phyloP scores from a whole-genome alignment of 495 filamentous ascomycete genomes.

The Aspergillus bridgeri region DNA sequence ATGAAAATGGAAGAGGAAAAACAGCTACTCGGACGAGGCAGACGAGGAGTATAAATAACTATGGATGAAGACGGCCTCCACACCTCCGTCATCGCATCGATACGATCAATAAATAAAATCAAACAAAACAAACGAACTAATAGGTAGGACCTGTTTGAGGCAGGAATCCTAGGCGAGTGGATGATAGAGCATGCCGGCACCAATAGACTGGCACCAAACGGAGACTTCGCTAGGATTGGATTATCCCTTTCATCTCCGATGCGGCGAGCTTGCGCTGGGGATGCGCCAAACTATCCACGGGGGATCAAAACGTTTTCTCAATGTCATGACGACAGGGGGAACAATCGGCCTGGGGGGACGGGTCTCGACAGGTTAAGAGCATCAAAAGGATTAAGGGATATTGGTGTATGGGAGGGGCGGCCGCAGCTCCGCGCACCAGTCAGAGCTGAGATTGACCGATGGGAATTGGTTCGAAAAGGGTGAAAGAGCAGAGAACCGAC shows the following conservation, averaged over 20 bases:
- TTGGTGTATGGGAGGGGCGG: slow-evolving; percentile 8
- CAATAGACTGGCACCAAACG: slow-evolving; percentile 17
- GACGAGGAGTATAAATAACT: slow-evolving; percentile 10
- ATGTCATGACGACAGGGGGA: slow-evolving; percentile 22
- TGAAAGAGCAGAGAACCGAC: slow-evolving; percentile 5
- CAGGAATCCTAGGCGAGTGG: slow-evolving; percentile 6
- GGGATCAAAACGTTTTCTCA: slow-evolving; percentile 16
- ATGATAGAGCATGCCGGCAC: slow-evolving; percentile 21
- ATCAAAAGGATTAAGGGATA: slow-evolving; percentile 10
- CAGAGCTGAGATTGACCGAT: slow-evolving; percentile 7
- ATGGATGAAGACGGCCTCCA: slow-evolving; percentile 4
- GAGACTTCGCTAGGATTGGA: slow-evolving; percentile 22
- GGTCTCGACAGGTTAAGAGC: slow-evolving; percentile 19
- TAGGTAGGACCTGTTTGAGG: not conserved
- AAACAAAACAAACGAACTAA: slow-evolving; percentile 10
- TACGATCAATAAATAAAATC: slow-evolving; percentile 2
- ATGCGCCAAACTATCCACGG: slow-evolving; percentile 17
- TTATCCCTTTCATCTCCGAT: slow-evolving; percentile 28
- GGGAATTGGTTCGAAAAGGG: slow-evolving; percentile 5
- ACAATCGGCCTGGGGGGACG: slow-evolving; percentile 13
- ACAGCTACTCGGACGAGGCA: slow-evolving; percentile 3
- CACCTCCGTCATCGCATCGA: slow-evolving; percentile 15
- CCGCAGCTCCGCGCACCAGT: slow-evolving; percentile 20
- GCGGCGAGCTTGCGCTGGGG: slow-evolving; percentile 17
- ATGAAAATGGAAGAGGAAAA: slow-evolving; percentile 5